phyloP scores from a whole-genome alignment of 2,329 filamentous ascomycete genomes.

The Dactylonectria estremocensis region DNA sequence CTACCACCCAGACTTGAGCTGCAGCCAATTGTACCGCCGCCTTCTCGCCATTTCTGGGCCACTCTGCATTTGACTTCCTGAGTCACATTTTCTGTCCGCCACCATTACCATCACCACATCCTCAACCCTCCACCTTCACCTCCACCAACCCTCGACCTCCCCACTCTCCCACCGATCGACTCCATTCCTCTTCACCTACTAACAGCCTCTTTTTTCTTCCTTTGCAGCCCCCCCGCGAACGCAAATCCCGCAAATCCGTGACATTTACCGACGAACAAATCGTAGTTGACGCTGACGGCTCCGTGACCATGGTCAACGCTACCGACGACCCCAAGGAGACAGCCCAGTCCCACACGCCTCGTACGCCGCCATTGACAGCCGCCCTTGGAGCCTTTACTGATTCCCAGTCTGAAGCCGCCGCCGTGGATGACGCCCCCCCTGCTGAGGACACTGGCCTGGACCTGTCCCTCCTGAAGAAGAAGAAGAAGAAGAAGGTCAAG shows the following conservation, averaged over 20 bases:
- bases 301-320: slow-evolving; percentile 82
- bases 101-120: slow-evolving; percentile 37
- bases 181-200: slow-evolving; percentile 25
- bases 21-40: slow-evolving; percentile 40
- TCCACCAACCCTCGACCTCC: slow-evolving; percentile 22
- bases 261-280: slow-evolving; percentile 91
- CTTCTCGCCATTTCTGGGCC: slow-evolving; percentile 33
- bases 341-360: slow-evolving; percentile 83
- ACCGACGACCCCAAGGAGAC: slow-evolving; percentile 84
- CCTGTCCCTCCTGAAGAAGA: slow-evolving; percentile 86
- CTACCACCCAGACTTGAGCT: not conserved
- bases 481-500: slow-evolving; percentile 70
- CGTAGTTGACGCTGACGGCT: slow-evolving; percentile 91
- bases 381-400: slow-evolving; percentile 71
- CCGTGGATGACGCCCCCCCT: slow-evolving; percentile 61
- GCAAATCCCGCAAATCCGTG: slow-evolving; percentile 91
- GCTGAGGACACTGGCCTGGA: slow-evolving; percentile 69
- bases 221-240: slow-evolving; percentile 59
- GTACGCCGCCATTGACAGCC: slow-evolving; percentile 73
- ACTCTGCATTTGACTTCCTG: slow-evolving; percentile 43
- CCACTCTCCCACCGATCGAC: slow-evolving; percentile 15
- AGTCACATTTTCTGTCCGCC: slow-evolving; percentile 50
- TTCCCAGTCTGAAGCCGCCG: slow-evolving; percentile 59
- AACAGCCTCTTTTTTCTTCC: slow-evolving; percentile 37
- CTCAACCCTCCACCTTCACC: slow-evolving; percentile 28